A percentile compares a stretch with the other conserved stretches of the same genome.
These are phyloP conservation scores for Papilionanthe hybrid DNA, from an alignment of 116 monocot genomes.

Conservation along the genomic window DNA sequence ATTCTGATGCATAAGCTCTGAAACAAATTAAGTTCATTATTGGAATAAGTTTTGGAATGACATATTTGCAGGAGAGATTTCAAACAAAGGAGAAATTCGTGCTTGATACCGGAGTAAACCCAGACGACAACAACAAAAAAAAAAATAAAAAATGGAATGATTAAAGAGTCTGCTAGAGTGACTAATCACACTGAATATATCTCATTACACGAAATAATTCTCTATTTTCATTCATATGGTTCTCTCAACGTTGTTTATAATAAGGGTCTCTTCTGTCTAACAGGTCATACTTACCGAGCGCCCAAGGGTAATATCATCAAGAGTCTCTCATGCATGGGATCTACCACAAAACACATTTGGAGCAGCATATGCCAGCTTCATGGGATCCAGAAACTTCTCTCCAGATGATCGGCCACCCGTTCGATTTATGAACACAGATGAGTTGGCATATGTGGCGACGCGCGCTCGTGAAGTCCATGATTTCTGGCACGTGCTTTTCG, in stretches of 20 bases:
- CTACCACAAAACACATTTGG: constrained; percentile 85
- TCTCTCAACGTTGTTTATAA: not conserved
- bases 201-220: no score
- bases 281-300: constrained; percentile 67
- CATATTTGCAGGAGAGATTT: no score
- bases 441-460: constrained; percentile 72
- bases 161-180: no score
- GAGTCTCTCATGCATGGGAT: constrained; percentile 85
- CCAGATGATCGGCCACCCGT: constrained; percentile 94
- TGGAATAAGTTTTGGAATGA: no score
- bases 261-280: not conserved
- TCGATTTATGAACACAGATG: constrained; percentile 92
- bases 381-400: constrained; percentile 92
- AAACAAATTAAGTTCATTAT: no score
- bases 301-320: constrained; percentile 65
- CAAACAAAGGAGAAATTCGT: no score
- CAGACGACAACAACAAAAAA: no score
- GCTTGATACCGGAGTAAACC: no score
- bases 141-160: no score
- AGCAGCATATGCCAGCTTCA: constrained; percentile 83
- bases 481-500: constrained; percentile 87
- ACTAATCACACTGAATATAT: no score
- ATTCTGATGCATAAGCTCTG: no score
- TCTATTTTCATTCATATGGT: not conserved
- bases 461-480: constrained; percentile 96